These are phyloP conservation scores for Vicia sativa DNA, from an alignment of 306 rosid species.

Conservation along the genomic window DNA sequence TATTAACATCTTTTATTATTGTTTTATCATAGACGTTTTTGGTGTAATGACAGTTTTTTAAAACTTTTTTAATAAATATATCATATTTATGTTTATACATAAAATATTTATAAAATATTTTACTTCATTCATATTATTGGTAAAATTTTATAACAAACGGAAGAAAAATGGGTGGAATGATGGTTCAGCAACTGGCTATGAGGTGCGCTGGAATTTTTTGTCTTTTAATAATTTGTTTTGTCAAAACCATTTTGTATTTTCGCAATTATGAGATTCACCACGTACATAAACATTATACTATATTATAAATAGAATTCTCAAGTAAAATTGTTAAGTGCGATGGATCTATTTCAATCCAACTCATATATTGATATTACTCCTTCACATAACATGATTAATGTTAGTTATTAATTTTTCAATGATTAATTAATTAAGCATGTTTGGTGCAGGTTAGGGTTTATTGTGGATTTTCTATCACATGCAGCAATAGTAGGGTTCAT, in stretches of 20 bases:
- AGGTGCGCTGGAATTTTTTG: conserved; percentile 38
- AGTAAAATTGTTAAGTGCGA: conserved; percentile 27
- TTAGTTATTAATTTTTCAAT: not conserved
- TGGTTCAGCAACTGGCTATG: not conserved
- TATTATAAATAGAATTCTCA: conserved; percentile 7
- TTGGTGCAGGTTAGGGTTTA: conserved; percentile 76
- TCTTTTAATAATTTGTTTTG: conserved; percentile 31
- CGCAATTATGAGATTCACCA: conserved; percentile 36
- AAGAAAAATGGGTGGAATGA: not conserved
- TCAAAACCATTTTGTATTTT: conserved; percentile 27
- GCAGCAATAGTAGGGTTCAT: conserved; percentile 94
- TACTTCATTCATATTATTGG: not conserved
- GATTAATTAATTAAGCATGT: not conserved
- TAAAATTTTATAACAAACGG: not conserved
- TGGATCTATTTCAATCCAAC: not conserved
- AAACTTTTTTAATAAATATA: too few species aligned
- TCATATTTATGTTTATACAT: too few species aligned
- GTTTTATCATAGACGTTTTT: too few species aligned
- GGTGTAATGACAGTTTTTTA: too few species aligned
- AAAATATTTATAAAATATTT: not conserved
- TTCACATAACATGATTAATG: not conserved
- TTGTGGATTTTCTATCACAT: conserved; percentile 95
- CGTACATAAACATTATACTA: not conserved
- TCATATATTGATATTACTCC: not conserved
- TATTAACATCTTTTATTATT: too few species aligned